Conservation (phyloP, 495 filamentous ascomycete species). For the Penicillium cosmopolitanum region DNA sequence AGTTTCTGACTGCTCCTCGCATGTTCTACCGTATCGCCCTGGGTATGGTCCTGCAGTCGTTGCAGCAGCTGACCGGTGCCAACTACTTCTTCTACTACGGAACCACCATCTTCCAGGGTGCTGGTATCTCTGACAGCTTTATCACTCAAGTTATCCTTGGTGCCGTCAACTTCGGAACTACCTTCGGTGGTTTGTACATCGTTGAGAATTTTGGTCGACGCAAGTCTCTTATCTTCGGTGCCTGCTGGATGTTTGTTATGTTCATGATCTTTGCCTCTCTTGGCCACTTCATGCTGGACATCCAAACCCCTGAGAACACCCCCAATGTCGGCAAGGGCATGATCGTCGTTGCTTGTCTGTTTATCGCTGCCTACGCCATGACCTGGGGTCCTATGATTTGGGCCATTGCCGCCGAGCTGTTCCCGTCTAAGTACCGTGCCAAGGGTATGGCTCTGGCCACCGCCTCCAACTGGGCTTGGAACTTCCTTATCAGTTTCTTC, state of each 20-base stretch:
- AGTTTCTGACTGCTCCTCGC: conserved; percentile 69
- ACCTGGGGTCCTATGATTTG: conserved; percentile 85
- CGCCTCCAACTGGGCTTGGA: conserved; percentile 83
- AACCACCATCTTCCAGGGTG: conserved; percentile 71
- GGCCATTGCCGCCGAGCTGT: conserved; percentile 78
- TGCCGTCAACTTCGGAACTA: conserved; percentile 72
- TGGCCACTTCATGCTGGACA: conserved; percentile 66
- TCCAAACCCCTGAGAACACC: conserved; percentile 53
- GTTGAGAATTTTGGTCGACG: conserved; percentile 74
- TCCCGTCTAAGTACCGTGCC: conserved; percentile 73
- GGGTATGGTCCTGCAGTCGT: conserved; percentile 68
- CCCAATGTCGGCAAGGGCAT: conserved; percentile 70
- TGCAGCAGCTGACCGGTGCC: conserved; percentile 70
- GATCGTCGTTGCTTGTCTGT: conserved; percentile 75
- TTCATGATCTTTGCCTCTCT: conserved; percentile 74
- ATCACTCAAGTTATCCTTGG: conserved; percentile 75
- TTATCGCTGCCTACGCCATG: conserved; percentile 56
- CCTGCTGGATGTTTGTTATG: conserved; percentile 67
- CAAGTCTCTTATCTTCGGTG: conserved; percentile 67
- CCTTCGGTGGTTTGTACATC: conserved; percentile 70
- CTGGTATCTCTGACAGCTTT: conserved; percentile 70
- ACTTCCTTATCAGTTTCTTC: conserved; percentile 81
- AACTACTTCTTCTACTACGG: conserved; percentile 86
- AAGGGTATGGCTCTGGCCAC: conserved; percentile 75
- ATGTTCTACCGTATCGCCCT: conserved; percentile 74